Conservation (phyloP, 306 rosid genomes). For the Hippophae tibetana region DNA sequence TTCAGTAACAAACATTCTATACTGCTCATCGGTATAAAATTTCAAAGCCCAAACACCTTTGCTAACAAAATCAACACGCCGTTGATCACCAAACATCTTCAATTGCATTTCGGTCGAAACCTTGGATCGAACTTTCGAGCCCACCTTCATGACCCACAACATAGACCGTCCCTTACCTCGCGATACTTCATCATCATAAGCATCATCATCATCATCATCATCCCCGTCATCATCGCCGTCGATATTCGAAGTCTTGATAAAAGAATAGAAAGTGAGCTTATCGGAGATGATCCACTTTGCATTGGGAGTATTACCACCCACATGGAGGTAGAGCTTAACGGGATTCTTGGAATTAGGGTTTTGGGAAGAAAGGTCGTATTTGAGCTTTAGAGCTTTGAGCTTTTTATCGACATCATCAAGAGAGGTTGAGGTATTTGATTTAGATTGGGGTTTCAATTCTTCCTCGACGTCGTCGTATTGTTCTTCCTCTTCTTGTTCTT, state of each 20-base stretch:
- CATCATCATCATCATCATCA: slow-evolving; percentile 25
- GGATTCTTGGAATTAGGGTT: slow-evolving; percentile 37
- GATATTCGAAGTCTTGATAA: slow-evolving; percentile 30
- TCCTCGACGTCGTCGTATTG: slow-evolving; percentile 30
- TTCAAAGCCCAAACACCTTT: slow-evolving; percentile 84
- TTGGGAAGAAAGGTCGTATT: slow-evolving; percentile 35
- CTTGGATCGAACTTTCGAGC: slow-evolving; percentile 58
- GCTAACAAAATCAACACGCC: slow-evolving; percentile 72
- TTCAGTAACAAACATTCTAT: slow-evolving; percentile 58
- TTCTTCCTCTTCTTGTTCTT: slow-evolving; percentile 22
- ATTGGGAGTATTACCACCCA: slow-evolving; percentile 71
- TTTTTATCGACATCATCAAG: slow-evolving; percentile 61
- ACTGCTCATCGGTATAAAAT: slow-evolving; percentile 53
- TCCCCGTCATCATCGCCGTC: slow-evolving; percentile 23
- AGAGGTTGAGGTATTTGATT: slow-evolving; percentile 4
- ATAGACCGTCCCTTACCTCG: slow-evolving; percentile 13
- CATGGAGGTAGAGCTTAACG: slow-evolving; percentile 81
- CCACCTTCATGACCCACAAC: slow-evolving; percentile 53
- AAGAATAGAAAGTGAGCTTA: slow-evolving; percentile 41
- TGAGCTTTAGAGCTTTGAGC: slow-evolving; percentile 67
- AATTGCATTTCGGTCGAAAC: slow-evolving; percentile 73
- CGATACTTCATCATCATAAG: slow-evolving; percentile 13
- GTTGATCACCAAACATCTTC: slow-evolving; percentile 82
- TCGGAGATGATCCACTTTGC: slow-evolving; percentile 85
- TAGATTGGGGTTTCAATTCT: slow-evolving; percentile 10